A percentile compares a stretch with the other conserved stretches of the same genome.
These are phyloP conservation scores for Parietaria judaica DNA, from an alignment of 306 rosid genomes.

Conservation along the genomic window DNA sequence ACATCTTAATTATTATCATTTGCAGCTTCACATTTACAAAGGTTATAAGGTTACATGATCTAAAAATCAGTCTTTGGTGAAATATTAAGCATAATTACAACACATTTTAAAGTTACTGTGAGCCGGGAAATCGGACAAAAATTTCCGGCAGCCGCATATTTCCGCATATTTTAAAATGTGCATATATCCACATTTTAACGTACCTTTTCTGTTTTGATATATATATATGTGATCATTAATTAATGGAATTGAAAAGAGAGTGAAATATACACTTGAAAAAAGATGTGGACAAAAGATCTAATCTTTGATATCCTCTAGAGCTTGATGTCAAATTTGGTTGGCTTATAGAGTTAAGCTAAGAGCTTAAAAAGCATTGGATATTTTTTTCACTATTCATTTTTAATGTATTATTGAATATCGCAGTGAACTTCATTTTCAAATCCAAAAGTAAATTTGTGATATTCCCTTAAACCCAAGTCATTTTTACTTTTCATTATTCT, in stretches of 20 bases:
- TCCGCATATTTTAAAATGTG: too few species aligned
- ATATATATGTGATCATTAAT: slow-evolving; percentile 27
- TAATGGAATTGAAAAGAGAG: slow-evolving; percentile 34
- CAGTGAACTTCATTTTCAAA: slow-evolving; percentile 19
- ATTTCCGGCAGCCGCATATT: slow-evolving; percentile 16
- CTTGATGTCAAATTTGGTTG: slow-evolving; percentile 68
- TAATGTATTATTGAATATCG: background rate
- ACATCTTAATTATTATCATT: slow-evolving; percentile 29
- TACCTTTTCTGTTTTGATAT: too few species aligned
- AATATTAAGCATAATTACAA: too few species aligned
- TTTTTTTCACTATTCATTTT: slow-evolving; percentile 7
- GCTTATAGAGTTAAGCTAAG: slow-evolving; percentile 32
- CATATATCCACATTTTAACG: too few species aligned
- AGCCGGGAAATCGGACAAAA: slow-evolving; percentile 4
- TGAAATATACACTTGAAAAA: slow-evolving; percentile 40
- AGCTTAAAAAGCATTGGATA: slow-evolving; percentile 27
- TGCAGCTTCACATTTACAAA: background rate
- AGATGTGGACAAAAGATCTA: slow-evolving; percentile 82
- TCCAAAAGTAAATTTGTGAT: slow-evolving; percentile 2
- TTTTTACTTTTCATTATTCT: slow-evolving; percentile 8
- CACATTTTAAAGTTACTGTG: too few species aligned
- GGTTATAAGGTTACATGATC: background rate
- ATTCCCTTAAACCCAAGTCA: background rate
- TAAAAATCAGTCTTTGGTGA: too few species aligned
- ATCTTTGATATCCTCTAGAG: slow-evolving; percentile 58